These are phyloP conservation scores for Paecilomyces sp. DNA, from an alignment of 2,329 filamentous ascomycete genomes.

Conservation along the genomic window DNA sequence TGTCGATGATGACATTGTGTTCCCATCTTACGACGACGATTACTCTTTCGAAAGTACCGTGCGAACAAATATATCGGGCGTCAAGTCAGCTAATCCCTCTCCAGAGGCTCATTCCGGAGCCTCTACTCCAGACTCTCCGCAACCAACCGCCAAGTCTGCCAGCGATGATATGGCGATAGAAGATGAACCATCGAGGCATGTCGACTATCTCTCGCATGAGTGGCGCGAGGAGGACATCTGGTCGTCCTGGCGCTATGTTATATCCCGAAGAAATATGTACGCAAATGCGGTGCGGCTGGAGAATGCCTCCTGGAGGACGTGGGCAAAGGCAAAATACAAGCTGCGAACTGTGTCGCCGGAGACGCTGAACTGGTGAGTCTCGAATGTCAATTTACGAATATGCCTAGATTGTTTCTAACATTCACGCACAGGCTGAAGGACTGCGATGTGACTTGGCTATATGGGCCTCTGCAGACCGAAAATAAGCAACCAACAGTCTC, in stretches of 20 bases:
- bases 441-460: constrained; percentile 95
- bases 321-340: constrained; percentile 86
- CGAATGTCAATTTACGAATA: not conserved
- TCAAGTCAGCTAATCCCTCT: constrained; percentile 2
- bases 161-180: constrained; percentile 75
- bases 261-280: constrained; percentile 70
- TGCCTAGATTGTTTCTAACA: not conserved
- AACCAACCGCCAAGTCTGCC: constrained; percentile 57
- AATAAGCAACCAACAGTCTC: constrained; percentile 47
- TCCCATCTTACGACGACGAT: constrained; percentile 38
- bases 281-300: constrained; percentile 76
- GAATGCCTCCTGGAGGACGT: constrained; percentile 95
- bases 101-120: constrained; percentile 13
- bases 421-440: constrained; percentile 71
- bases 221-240: constrained; percentile 96
- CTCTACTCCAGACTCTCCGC: constrained; percentile 40
- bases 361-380: constrained; percentile 80
- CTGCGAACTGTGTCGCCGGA: constrained; percentile 85
- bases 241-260: constrained; percentile 93
- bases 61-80: constrained; percentile 4
- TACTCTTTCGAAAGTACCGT: constrained; percentile 31
- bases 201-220: constrained; percentile 90
- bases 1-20: constrained; percentile 31
- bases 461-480: constrained; percentile 80
- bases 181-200: constrained; percentile 71